Base-by-base conservation (phyloP, 345 rosid species). In the Salix brachista region DNA sequence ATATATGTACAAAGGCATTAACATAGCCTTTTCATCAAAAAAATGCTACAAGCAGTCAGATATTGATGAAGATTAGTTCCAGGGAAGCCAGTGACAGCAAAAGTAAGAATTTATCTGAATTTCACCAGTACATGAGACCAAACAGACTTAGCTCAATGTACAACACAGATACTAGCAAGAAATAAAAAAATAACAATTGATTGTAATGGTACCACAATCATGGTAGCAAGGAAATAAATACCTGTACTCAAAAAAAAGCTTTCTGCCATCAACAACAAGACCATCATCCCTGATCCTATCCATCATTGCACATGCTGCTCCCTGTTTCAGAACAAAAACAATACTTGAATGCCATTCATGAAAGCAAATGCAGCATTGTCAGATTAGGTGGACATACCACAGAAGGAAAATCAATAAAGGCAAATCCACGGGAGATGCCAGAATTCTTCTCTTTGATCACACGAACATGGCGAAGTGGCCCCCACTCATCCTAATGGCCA, bases 371-470 rank as follows among this genome's bases (percentile, higher is more conserved):
- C 36, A 28, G 46, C 72, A 78, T 41, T 66, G 70, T 69, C 68
- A 81, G 44, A 6, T 50, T 62, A 56, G 41, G 28, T 66, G 54
- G 28, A 75, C 52, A 77, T 87, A 96, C 99, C 95, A 86, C 92
- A 4, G 99, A 88, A 71, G 95, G 97, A 83, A 96, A 96, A 83
- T 96, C 98, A 67, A 96, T 84, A 79, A 96, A 96, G 67, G 99
- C 97, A 89, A 94, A 92, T 72, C 99, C 99, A 75, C 97, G 98
- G 66, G 98, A 92, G 73, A 89, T 54, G 69, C 99, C 99, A 74
- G 98, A 91, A 86, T 73, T 86, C 78, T 92, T 80, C 86, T 96
- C 98, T 79, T 91, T 95, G 79, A 96, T 94, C 65, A 96, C 92
- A 58, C 98, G 97, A 16, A 93, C 98, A 87, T 92, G 86, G 48